Base-by-base conservation (phyloP, 345 rosid genomes). In the Rhodamnia rubescens region DNA sequence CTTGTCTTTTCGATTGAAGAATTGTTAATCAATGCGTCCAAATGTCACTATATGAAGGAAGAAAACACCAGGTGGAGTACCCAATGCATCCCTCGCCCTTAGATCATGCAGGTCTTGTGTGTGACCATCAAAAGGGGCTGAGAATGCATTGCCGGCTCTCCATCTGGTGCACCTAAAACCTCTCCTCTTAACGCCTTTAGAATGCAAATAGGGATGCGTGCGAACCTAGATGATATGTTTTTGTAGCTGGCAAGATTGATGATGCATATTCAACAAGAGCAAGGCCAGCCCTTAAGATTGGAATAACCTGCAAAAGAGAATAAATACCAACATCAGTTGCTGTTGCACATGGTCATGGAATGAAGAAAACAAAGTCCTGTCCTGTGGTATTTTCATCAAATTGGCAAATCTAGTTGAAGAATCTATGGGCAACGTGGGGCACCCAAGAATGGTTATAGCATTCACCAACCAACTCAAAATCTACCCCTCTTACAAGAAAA, bases 221-320 rank as follows among this genome's bases (percentile, higher is more conserved):
- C 84, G 87, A 83, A 97, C 98, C 99, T 86, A 97, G 87, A 90
- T 95, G 98, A 88, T 95, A 95, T 6, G 95, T 92, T 89, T 93
- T 94, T 47, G 91, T 95, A 0, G 98, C 95, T 1, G 98, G 98
- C 87, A 97, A 93, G 87, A 97, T 92, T 49, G 96, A 89, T 59
- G 99, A 89, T 59, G 98, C 98, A 57, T 95, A 94, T 88, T 97
- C 98, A 27, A 92, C 96, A 88, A 97, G 96, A 86, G 97, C 97
- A 88, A 95, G 99, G 87, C 97, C 98, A 89, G 97, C 98, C 93
- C 99, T 93, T 86, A 97, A 87, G 53, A 97, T 94, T 21, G 98
- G 98, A 94, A 95, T 89, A 90, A 97, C 93, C 99, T 95, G 91
- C 84, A 82, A 84, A 86, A 84, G 53, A 56, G 84, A 86, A 83